Evolutionary conservation across 129 eudicot genomes (phyloP), one percentile per base, ranked within the genome.

Genomic region (Flaveria bidentis): DNA sequence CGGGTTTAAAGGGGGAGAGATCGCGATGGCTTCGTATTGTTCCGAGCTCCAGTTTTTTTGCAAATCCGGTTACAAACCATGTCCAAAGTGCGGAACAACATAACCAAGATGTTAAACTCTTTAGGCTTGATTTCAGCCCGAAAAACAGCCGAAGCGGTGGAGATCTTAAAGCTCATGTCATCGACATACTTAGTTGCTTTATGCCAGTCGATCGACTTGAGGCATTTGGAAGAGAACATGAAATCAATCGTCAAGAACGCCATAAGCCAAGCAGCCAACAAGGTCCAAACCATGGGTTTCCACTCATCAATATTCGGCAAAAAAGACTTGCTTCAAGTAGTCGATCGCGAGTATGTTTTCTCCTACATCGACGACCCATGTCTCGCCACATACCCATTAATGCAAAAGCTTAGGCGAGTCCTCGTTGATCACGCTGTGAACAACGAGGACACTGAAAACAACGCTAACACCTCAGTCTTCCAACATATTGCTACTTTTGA

Each of bases 351-450:
- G 46, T 63, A 85, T 33, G 76, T 85, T 0, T 88, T 85, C 30
- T 72, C 93, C 16, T 88, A 88, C 71, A 71, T 76, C 0, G 93
- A 88, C 16, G 93, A 88, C 56, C 88, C 88, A 2, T 83, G 90
- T 81, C 71, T 77, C 14, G 88, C 80, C 0, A 79, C 88, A 17
- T 88, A 88, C 83, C 68, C 68, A 10, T 62, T 62, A 45, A 62
- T 62, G 68, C 68, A 62, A 13, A 62, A 62, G 68, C 68, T 62
- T 14, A 5, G 68, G 28, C 45, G 30, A 62, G 68, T 14, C 11
- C 18, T 62, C 18, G 44, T 62, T 85, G 89, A 85, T 2, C 87
- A 85, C 18, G 90, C 93, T 0, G 8, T 88, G 66, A 74, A 76
- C 10, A 88, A 85, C 16, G 86, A 78, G 0, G 92, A 80, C 73